phyloP scores from a whole-genome alignment of 2,329 filamentous ascomycete species.

The Stemphylium beticola region DNA sequence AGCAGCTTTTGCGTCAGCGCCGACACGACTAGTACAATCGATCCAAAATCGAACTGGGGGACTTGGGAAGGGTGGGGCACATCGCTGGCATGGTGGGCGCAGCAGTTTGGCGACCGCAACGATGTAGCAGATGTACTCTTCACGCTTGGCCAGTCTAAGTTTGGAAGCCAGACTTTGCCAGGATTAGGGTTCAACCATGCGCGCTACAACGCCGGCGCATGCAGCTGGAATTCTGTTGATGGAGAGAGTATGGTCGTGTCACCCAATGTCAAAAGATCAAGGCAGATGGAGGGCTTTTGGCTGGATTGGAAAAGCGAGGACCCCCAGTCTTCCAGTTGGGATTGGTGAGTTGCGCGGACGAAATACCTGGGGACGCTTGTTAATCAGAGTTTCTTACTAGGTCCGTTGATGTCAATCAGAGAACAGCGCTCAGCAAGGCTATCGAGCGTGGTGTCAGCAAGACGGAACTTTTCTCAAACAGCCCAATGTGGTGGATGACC shows the following conservation, averaged over 20 bases:
- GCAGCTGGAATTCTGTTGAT: slow-evolving; percentile 11
- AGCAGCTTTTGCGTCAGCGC: slow-evolving; percentile 4
- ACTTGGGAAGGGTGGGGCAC: slow-evolving; percentile 16
- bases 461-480: slow-evolving; percentile 10
- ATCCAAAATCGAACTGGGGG: slow-evolving; percentile 14
- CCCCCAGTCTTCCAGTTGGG: slow-evolving; percentile 5
- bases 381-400: neutral
- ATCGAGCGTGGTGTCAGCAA: slow-evolving; percentile 10
- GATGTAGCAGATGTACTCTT: slow-evolving; percentile 15
- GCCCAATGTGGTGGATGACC: slow-evolving; percentile 15
- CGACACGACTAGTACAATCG: slow-evolving; percentile 7
- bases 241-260: slow-evolving; percentile 10
- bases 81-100: slow-evolving; percentile 15
- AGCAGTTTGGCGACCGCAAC: slow-evolving; percentile 10
- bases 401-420: slow-evolving; percentile 11
- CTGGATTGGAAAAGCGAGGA: slow-evolving; percentile 10
- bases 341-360: neutral
- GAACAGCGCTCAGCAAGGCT: slow-evolving; percentile 10
- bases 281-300: slow-evolving; percentile 16
- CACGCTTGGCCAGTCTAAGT: slow-evolving; percentile 5
- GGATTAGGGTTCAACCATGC: slow-evolving; percentile 12
- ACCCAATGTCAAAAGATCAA: slow-evolving; percentile 10
- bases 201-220: slow-evolving; percentile 16
- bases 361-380: neutral
- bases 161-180: slow-evolving; percentile 6